A percentile compares a stretch with the other conserved stretches of the same genome.
Conservation (phyloP, 2,329 filamentous ascomycete species). For the Pestalotiopsis fici region DNA sequence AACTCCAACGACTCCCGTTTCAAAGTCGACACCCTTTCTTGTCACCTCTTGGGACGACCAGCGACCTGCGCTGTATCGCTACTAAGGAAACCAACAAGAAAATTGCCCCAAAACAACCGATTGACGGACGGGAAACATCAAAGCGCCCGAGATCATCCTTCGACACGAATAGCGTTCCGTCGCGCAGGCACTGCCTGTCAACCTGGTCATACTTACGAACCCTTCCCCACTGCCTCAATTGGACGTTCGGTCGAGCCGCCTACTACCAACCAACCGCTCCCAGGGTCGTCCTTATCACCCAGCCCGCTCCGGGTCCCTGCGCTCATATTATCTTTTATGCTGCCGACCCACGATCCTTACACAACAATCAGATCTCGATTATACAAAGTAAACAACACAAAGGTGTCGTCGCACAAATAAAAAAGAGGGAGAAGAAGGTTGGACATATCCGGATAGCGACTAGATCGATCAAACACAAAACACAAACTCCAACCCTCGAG, state of each 20-base stretch:
- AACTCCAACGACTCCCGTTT: conserved; percentile 6
- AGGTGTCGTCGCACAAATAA: neutral
- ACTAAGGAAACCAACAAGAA: neutral
- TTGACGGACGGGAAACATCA: neutral
- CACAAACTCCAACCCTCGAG: neutral
- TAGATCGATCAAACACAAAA: neutral
- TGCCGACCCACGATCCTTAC: neutral
- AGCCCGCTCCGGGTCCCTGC: neutral
- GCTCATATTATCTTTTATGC: neutral
- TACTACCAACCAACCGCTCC: neutral
- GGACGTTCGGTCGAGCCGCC: conserved; percentile 2
- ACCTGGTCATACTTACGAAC: neutral
- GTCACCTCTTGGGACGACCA: conserved; percentile 2
- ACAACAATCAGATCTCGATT: neutral
- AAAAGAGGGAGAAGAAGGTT: neutral
- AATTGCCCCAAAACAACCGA: neutral
- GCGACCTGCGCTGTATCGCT: neutral
- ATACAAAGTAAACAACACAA: conserved; percentile 1
- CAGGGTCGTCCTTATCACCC: neutral
- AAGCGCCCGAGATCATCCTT: neutral
- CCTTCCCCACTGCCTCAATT: neutral
- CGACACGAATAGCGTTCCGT: conserved; percentile 4
- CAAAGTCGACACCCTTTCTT: neutral
- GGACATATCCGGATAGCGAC: neutral
- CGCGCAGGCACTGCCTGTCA: neutral